These are phyloP conservation scores for Exserohilum rostratum DNA, from an alignment of 2,329 filamentous ascomycete species.

Conservation along the genomic window DNA sequence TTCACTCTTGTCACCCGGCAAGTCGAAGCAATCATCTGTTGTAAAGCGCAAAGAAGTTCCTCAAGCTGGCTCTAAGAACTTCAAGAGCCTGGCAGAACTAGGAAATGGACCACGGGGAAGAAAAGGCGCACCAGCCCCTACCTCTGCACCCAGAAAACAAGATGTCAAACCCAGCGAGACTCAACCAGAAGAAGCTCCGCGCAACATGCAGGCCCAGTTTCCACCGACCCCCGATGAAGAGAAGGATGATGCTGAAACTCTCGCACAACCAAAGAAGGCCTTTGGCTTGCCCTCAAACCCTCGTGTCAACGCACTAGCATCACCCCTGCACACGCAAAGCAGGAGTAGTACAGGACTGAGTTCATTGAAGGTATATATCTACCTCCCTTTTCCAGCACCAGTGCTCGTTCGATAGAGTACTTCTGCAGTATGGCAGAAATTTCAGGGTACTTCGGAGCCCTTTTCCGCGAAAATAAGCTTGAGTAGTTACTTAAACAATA, in stretches of 20 bases:
- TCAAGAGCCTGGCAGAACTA: slow-evolving; percentile 38
- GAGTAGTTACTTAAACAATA: background rate
- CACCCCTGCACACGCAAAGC: slow-evolving; percentile 39
- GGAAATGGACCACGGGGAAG: slow-evolving; percentile 38
- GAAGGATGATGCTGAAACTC: slow-evolving; percentile 13
- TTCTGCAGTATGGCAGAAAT: slow-evolving; percentile 10
- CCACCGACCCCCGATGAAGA: slow-evolving; percentile 43
- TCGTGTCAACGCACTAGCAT: slow-evolving; percentile 27
- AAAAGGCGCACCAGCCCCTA: slow-evolving; percentile 32
- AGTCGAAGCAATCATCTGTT: slow-evolving; percentile 13
- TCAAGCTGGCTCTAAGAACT: slow-evolving; percentile 26
- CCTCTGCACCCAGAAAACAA: slow-evolving; percentile 23
- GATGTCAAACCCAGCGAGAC: slow-evolving; percentile 1
- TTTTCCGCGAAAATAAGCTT: background rate
- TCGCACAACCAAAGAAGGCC: slow-evolving; percentile 30
- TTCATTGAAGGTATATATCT: slow-evolving; percentile 44
- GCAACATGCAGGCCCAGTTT: slow-evolving; percentile 20
- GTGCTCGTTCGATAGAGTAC: slow-evolving; percentile 25
- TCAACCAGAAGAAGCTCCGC: slow-evolving; percentile 9
- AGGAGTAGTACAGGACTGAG: slow-evolving; percentile 49
- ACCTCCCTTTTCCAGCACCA: slow-evolving; percentile 30
- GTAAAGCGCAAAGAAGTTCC: slow-evolving; percentile 39
- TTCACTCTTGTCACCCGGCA: slow-evolving; percentile 35
- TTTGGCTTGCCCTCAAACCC: slow-evolving; percentile 42
- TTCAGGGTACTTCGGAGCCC: slow-evolving; percentile 15